A percentile compares a stretch with the other conserved stretches of the same genome.
Evolutionary conservation across 108 stramenopile genomes (phyloP).

Genomic region (Heterococcus sp.): DNA sequence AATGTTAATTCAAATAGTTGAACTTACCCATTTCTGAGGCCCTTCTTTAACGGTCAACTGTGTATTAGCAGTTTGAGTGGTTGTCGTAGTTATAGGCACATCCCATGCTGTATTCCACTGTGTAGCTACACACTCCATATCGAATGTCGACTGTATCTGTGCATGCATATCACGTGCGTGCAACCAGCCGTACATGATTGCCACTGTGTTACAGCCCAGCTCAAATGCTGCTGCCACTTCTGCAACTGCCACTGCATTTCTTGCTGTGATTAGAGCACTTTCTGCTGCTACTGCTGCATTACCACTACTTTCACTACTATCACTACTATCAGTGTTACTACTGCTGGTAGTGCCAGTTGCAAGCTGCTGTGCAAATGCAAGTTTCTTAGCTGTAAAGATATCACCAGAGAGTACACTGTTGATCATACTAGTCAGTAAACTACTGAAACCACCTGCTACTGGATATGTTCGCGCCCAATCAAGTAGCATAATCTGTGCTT

Average conservation of each 20-base stretch:
- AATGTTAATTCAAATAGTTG: too few relatives aligned
- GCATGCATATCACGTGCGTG: constrained; percentile 18
- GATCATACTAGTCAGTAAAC: neutral
- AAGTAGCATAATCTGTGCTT: constrained; percentile 36
- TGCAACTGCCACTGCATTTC: constrained; percentile 19
- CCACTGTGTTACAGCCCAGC: constrained; percentile 9
- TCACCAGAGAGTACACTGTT: constrained; percentile 23
- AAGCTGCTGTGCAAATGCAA: constrained; percentile 33
- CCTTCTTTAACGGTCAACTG: too few relatives aligned
- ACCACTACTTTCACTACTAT: neutral
- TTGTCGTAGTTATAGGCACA: neutral
- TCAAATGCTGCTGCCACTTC: constrained; percentile 12
- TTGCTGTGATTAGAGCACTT: constrained; percentile 12
- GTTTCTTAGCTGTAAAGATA: constrained; percentile 27
- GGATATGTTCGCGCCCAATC: constrained; percentile 39
- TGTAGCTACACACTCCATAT: neutral
- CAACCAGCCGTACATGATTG: constrained; percentile 22
- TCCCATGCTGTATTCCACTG: neutral
- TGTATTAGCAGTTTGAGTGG: too few relatives aligned
- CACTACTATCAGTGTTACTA: neutral
- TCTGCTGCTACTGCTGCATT: neutral
- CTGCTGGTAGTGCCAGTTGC: neutral
- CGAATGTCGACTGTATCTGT: neutral
- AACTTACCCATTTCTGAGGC: neutral
- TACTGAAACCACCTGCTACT: constrained; percentile 16